Evolutionary conservation across 1,139 yeast genomes (phyloP), one percentile per base, ranked within the genome.

Genomic region (Geotrichum phurueaensis): DNA sequence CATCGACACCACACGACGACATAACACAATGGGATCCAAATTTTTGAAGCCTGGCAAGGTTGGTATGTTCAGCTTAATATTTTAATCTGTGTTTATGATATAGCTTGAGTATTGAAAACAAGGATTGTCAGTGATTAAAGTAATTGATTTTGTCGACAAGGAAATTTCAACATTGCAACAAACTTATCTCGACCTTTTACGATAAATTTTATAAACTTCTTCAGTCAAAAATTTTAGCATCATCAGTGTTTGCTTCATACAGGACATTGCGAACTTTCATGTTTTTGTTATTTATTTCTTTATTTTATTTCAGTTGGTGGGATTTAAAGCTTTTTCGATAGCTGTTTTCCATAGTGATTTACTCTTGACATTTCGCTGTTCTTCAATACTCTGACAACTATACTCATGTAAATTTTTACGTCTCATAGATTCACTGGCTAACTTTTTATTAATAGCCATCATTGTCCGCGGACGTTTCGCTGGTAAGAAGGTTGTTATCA

Each of bases 381-480:
- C 4, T 49, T 23, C 54, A 23, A 51, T 33, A 22, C 23, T 20
- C 25, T 47, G n/a, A 27, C 39, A 29, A 15, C 25, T 39, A n/a
- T 25, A 39, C n/a, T 50, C n/a, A 39, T 15, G 6, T 10, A 18
- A 22, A n/a, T 53, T 33, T 18, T 15, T 18, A 31, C 36, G n/a
- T n/a, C 18, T 12, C 23, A 52, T 18, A n/a, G 9, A 53, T 10
- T 22, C 20, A 43, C 23, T 27, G 29, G 18, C 43, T 43, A 45
- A 25, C 51, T n/a, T 48, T 33, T 29, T 31, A 22, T 54, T 39
- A 62, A 64, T 77, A 89, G 98, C 99, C 84, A 92, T 94, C 83
- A 92, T 94, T 80, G 96, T 94, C 82, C 95, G 98, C 82, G 99
- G 99, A 79, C 95, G 99, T 85, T 94, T 86, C 89, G 99, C 99